Evolutionary conservation across 345 rosid species (phyloP), one percentile per base, ranked within the genome.

Genomic region (Nasturtium officinale): DNA sequence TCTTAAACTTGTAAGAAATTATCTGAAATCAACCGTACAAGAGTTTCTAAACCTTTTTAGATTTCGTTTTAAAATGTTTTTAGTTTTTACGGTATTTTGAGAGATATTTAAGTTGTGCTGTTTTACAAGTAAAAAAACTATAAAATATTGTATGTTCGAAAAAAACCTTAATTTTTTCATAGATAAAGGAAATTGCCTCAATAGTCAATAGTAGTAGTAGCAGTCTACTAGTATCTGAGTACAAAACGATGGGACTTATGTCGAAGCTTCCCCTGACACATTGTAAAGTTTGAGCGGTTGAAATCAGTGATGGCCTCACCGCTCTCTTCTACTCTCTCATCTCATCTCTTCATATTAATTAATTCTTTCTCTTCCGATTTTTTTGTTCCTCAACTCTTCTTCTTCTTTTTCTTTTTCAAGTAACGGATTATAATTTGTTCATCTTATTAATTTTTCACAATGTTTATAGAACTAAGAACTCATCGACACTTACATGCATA

Each of bases 291-390:
- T 57, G 43, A 47, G 65, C 52, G 66, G 77, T 37, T 74, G 52
- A 74, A 48, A 59, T 74, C 72, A 74, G 66, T 58, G 47, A 58
- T 74, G 67, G 78, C 56, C 32, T 57, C 73, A 66, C 78, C 59
- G 23, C 12, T 52, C 28, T 57, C 51, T 55, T 61, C 60, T 50
- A 48, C 38, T 7, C 38, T 7, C 48, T 65, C 54, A 20, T 42
- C 21, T 21, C 6, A 30, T 30, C 42, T 37, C 13, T 71, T 50
- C 7, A 4, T 40, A 4, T 40, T 40, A 1, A 23, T n/a, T n/a
- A n/a, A n/a, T 11, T 3, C 5, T 28, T 28, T 37, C 32, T 53
- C 76, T 50, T 10, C 13, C 53, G 26, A 9, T 37, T 37, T 10
- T 3, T 5, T 42, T 42, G 25, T 42, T 42, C 5, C 45, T 40